These are phyloP conservation scores for Volvox reticuliferus DNA, from an alignment of 139 green algal species.

Conservation along the genomic window DNA sequence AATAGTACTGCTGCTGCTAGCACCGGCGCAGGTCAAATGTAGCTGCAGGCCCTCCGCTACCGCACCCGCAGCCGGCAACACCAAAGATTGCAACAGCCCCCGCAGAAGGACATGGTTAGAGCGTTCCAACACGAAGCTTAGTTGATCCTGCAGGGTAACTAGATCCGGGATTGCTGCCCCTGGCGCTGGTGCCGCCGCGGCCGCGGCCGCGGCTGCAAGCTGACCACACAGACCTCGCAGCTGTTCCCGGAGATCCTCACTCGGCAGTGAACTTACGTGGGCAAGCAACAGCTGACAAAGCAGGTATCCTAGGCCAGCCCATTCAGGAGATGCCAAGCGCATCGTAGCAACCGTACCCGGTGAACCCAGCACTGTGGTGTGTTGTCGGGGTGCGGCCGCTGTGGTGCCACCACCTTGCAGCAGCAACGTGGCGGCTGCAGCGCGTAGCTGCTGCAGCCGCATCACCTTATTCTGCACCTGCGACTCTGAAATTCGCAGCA, in stretches of 20 bases:
- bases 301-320: constrained; percentile 57
- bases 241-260: neutral
- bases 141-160: neutral
- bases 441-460: constrained; percentile 81
- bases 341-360: neutral
- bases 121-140: constrained; percentile 17
- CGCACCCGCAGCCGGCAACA: neutral
- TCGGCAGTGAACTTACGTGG: constrained; percentile 54
- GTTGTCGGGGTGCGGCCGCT: no score
- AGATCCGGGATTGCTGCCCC: neutral
- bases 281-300: constrained; percentile 68
- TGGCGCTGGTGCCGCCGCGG: neutral
- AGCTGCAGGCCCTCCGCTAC: neutral
- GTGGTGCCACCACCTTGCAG: neutral
- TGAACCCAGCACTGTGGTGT: neutral
- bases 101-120: neutral
- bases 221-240: constrained; percentile 13
- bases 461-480: constrained; percentile 58
- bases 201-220: neutral
- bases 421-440: constrained; percentile 60
- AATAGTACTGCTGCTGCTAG: neutral
- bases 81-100: constrained; percentile 4
- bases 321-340: constrained; percentile 32
- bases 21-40: neutral
- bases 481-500: constrained; percentile 34